Evolutionary conservation across 306 rosid genomes (phyloP).

Genomic region (Cicer yamashitae): DNA sequence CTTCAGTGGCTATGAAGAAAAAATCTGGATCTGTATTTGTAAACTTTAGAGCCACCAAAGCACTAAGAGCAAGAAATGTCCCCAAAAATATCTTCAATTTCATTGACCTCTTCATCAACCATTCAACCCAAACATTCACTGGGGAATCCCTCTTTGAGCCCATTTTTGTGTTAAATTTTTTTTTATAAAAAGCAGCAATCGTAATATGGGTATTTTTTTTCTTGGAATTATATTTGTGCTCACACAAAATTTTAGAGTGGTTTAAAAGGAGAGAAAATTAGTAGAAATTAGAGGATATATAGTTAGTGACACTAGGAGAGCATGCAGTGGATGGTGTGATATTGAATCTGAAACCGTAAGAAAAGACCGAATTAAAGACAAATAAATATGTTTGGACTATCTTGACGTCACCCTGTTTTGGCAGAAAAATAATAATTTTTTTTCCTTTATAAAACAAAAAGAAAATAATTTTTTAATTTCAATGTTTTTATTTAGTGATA

Average conservation of each 20-base stretch:
- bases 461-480: too few relatives aligned
- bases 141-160: slow-evolving; percentile 57
- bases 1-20: slow-evolving; percentile 62
- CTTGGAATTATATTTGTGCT: background rate
- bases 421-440: too few relatives aligned
- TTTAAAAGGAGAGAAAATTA: background rate
- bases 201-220: slow-evolving; percentile 4
- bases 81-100: slow-evolving; percentile 60
- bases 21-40: slow-evolving; percentile 39
- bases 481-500: too few relatives aligned
- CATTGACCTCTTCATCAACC: slow-evolving; percentile 59
- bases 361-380: background rate
- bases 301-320: background rate
- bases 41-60: slow-evolving; percentile 54
- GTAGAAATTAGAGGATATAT: background rate
- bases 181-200: background rate
- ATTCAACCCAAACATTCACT: slow-evolving; percentile 45
- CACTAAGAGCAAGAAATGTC: slow-evolving; percentile 46
- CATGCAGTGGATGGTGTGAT: slow-evolving; percentile 26
- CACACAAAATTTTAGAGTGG: background rate
- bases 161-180: slow-evolving; percentile 44
- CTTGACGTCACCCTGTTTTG: background rate
- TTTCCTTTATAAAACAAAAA: too few relatives aligned
- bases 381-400: background rate
- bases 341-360: background rate